Evolutionary conservation across 192 early-diverging fungal species (phyloP).

Genomic region (Podila epigama): DNA sequence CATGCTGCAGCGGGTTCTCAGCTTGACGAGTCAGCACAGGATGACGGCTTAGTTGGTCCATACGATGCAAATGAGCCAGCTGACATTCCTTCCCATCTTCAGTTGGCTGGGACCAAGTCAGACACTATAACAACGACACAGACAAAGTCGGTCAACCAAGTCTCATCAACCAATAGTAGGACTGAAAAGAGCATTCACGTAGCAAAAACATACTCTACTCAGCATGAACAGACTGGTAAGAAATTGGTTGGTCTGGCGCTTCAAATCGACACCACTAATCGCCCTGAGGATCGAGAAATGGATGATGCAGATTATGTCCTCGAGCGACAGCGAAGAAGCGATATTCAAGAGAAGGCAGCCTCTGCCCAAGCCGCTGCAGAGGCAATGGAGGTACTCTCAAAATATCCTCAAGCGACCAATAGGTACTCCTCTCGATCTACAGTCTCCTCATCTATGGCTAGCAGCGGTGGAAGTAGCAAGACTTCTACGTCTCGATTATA

Average conservation of each 20-base stretch:
- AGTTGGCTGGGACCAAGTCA: not conserved
- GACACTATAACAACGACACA: not conserved
- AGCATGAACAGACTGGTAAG: not conserved
- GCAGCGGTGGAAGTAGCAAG: conserved; percentile 6
- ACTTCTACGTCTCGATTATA: conserved; percentile 4
- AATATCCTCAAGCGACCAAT: conserved; percentile 39
- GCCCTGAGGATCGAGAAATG: not conserved
- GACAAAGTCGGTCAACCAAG: not conserved
- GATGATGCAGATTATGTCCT: conserved; percentile 10
- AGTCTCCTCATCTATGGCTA: conserved; percentile 7
- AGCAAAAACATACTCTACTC: not conserved
- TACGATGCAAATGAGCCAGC: not conserved
- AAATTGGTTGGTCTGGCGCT: not conserved
- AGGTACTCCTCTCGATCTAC: conserved; percentile 6
- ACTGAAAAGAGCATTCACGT: not conserved
- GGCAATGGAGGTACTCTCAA: conserved; percentile 34
- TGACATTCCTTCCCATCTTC: not conserved
- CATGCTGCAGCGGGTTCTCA: not conserved
- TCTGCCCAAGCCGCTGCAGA: conserved; percentile 30
- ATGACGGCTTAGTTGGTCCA: not conserved
- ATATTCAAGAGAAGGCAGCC: conserved; percentile 15
- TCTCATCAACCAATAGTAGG: not conserved
- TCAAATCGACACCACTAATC: conserved; percentile 25
- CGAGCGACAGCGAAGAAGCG: conserved; percentile 9
- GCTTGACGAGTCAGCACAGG: not conserved